phyloP scores from a whole-genome alignment of 805 yeast species.

The Spathaspora sp. region DNA sequence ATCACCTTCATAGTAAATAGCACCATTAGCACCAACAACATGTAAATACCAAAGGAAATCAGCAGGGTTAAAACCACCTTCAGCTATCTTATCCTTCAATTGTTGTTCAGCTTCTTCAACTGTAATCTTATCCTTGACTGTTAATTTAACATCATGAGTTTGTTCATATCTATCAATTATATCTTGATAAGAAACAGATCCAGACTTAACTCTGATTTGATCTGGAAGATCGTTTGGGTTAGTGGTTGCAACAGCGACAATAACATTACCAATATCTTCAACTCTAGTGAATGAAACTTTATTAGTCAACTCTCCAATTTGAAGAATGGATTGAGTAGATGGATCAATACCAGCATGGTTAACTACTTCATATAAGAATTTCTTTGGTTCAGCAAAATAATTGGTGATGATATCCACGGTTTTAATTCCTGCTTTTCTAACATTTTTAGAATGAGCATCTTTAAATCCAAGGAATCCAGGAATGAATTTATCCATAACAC shows the following conservation, averaged over 20 bases:
- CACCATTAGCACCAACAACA: conserved; percentile 1
- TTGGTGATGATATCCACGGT: conserved; percentile 9
- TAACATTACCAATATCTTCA: conserved; percentile 41
- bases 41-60: conserved; percentile 38
- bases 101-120: conserved; percentile 19
- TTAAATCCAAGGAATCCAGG: conserved; percentile 20
- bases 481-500: conserved; percentile 11
- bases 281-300: conserved; percentile 32
- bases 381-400: conserved; percentile 7
- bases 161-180: conserved; percentile 39
- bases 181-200: conserved; percentile 32
- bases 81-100: conserved; percentile 11
- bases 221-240: conserved; percentile 43
- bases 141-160: conserved; percentile 18
- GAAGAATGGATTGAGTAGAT: conserved; percentile 27
- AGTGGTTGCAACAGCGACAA: conserved; percentile 38
- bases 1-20: conserved; percentile 10
- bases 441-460: conserved; percentile 28
- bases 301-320: conserved; percentile 39
- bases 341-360: conserved; percentile 31
- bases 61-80: conserved; percentile 22
- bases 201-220: conserved; percentile 40
- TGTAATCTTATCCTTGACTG: conserved; percentile 11
- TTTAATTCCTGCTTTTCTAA: conserved; percentile 12
- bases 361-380: conserved; percentile 30